A percentile compares a stretch with the other conserved stretches of the same genome.
Conservation (phyloP, 225 moss, liverwort and hornwort genomes). For the Polytrichum formosum region DNA sequence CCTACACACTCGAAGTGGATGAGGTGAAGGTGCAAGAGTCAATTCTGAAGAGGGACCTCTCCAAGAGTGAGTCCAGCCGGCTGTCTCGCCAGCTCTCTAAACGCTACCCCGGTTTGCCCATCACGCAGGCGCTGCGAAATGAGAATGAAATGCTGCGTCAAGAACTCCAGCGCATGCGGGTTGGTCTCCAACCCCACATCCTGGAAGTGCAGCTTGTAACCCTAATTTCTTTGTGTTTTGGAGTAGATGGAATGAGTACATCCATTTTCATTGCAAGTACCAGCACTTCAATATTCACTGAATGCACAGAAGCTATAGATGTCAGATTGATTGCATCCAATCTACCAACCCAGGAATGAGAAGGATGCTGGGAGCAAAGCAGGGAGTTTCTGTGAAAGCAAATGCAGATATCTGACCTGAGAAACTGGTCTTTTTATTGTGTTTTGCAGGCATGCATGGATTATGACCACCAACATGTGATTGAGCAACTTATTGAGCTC, state of each 20-base stretch:
- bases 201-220: not conserved
- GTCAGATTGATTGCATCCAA: too few species aligned
- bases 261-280: too few species aligned
- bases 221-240: not conserved
- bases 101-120: slow-evolving; percentile 72
- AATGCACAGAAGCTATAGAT: too few species aligned
- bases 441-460: slow-evolving; percentile 54
- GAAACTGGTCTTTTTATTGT: not conserved
- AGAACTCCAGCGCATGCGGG: slow-evolving; percentile 76
- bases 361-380: too few species aligned
- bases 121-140: slow-evolving; percentile 65
- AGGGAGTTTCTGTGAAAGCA: too few species aligned
- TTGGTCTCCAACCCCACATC: not conserved
- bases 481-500: slow-evolving; percentile 92
- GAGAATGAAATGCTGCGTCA: slow-evolving; percentile 82
- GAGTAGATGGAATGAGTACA: too few species aligned
- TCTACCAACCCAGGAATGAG: too few species aligned
- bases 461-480: slow-evolving; percentile 67
- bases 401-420: too few species aligned
- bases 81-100: slow-evolving; percentile 75
- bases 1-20: slow-evolving; percentile 77
- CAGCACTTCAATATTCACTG: too few species aligned
- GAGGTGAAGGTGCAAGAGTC: slow-evolving; percentile 72
- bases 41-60: slow-evolving; percentile 63
- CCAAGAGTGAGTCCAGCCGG: slow-evolving; percentile 67